Base-by-base conservation (phyloP, 495 filamentous ascomycete species). In the Daldinia bambusicola region DNA sequence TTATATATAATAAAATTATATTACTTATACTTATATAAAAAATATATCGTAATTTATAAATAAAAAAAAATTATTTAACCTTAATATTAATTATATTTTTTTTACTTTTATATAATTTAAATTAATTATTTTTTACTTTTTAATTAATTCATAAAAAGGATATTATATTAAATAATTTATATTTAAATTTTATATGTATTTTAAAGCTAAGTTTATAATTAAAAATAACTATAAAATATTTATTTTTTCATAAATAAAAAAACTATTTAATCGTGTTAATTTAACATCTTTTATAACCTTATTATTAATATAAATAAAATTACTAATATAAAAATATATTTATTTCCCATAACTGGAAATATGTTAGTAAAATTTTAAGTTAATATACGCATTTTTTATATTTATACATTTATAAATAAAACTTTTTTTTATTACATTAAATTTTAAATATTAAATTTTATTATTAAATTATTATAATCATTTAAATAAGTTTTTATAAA, bases 51-150 rank as follows among this genome's bases (percentile, higher is more conserved):
- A 38, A 38, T 38, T 13, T 13, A 38, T 13, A 38, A 38, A 38
- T 38, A 38, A 38, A 38, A 38, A 38, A 38, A 38, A 38, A 38
- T 38, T n/a, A n/a, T n/a, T n/a, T n/a, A n/a, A n/a, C n/a, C n/a
- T n/a, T n/a, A n/a, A n/a, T n/a, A n/a, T n/a, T n/a, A n/a, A n/a
- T n/a, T n/a, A n/a, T n/a, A n/a, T n/a, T n/a, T n/a, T n/a, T n/a
- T n/a, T n/a, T n/a, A n/a, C n/a, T n/a, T n/a, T n/a, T n/a, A n/a
- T n/a, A n/a, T n/a, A n/a, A n/a, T n/a, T n/a, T n/a, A n/a, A n/a
- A n/a, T n/a, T n/a, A n/a, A n/a, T n/a, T n/a, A n/a, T n/a, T n/a
- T n/a, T n/a, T n/a, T n/a, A n/a, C n/a, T n/a, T n/a, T n/a, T n/a
- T n/a, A n/a, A n/a, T n/a, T n/a, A n/a, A n/a, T n/a, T n/a, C n/a